Evolutionary conservation across 768 basidiomycete genomes (phyloP).

Genomic region (Rhizopogon vesiculosus): DNA sequence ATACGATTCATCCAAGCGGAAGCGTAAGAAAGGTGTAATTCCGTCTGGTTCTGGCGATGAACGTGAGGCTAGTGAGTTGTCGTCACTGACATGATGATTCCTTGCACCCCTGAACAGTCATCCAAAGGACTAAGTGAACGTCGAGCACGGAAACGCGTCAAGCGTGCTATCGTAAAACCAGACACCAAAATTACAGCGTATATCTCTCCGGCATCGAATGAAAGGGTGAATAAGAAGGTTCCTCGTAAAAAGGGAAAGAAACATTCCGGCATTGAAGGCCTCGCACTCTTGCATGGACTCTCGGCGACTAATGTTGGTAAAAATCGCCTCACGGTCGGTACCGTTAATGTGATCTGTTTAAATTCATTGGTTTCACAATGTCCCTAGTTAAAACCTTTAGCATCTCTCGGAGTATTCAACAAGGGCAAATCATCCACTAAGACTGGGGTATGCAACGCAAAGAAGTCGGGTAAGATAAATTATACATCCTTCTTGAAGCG

Average conservation of each 20-base stretch:
- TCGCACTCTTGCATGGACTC: constrained; percentile 34
- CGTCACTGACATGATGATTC: neutral
- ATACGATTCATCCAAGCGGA: constrained; percentile 13
- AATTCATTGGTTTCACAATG: neutral
- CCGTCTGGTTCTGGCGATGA: constrained; percentile 28
- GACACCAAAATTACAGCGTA: neutral
- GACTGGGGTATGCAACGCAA: constrained; percentile 11
- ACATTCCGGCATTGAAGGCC: constrained; percentile 14
- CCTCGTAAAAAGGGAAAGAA: constrained; percentile 18
- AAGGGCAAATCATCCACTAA: constrained; percentile 32
- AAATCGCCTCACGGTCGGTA: constrained; percentile 30
- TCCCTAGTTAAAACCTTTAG: constrained; percentile 24
- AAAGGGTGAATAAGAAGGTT: constrained; percentile 6
- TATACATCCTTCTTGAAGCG: neutral
- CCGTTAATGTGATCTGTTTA: neutral
- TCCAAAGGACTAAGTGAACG: constrained; percentile 57
- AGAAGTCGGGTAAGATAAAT: constrained; percentile 11
- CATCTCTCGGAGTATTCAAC: constrained; percentile 29
- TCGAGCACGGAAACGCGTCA: constrained; percentile 57
- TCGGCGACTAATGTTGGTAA: constrained; percentile 33
- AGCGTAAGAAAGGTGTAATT: constrained; percentile 14
- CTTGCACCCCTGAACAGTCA: neutral
- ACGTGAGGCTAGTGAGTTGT: constrained; percentile 29
- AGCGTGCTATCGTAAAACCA: constrained; percentile 48
- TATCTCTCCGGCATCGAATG: constrained; percentile 5